Evolutionary conservation across 495 filamentous ascomycete genomes (phyloP).

Genomic region (Talaromyces thailandensis): DNA sequence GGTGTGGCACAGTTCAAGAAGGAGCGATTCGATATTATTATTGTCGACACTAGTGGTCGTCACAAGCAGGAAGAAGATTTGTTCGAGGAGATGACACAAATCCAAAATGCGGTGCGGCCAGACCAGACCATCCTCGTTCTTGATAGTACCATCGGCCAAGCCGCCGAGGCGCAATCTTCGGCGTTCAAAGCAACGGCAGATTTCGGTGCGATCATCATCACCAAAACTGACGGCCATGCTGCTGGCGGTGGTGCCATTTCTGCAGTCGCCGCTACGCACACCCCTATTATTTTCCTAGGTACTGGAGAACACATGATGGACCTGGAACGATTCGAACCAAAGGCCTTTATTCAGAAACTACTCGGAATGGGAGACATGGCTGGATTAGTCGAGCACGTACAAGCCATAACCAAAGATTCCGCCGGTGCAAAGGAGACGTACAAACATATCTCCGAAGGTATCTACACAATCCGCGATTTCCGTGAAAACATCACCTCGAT

Average conservation of each 20-base stretch:
- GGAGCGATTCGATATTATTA: slow-evolving; percentile 96
- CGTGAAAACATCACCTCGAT: slow-evolving; percentile 94
- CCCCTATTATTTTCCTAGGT: slow-evolving; percentile 95
- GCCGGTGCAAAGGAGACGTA: slow-evolving; percentile 84
- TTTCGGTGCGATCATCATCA: slow-evolving; percentile 98
- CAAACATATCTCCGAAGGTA: slow-evolving; percentile 94
- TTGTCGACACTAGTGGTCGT: slow-evolving; percentile 91
- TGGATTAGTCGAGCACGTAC: slow-evolving; percentile 92
- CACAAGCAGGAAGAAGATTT: slow-evolving; percentile 92
- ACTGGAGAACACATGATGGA: slow-evolving; percentile 97
- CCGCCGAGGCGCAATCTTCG: slow-evolving; percentile 85
- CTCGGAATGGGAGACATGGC: slow-evolving; percentile 97
- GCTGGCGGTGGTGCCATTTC: slow-evolving; percentile 94
- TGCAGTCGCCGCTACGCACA: slow-evolving; percentile 94
- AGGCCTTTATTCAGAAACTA: slow-evolving; percentile 83
- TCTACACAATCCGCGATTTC: slow-evolving; percentile 91
- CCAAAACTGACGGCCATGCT: slow-evolving; percentile 95
- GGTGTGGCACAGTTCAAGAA: slow-evolving; percentile 99
- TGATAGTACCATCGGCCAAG: slow-evolving; percentile 91
- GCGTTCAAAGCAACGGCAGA: slow-evolving; percentile 97
- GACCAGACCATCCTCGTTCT: slow-evolving; percentile 99
- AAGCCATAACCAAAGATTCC: slow-evolving; percentile 83
- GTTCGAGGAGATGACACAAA: slow-evolving; percentile 97
- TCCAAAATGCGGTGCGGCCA: slow-evolving; percentile 81
- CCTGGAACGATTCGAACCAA: slow-evolving; percentile 83